These are phyloP conservation scores for Ganoderma lingzhi DNA, from an alignment of 1,284 basidiomycete species.

Conservation along the genomic window DNA sequence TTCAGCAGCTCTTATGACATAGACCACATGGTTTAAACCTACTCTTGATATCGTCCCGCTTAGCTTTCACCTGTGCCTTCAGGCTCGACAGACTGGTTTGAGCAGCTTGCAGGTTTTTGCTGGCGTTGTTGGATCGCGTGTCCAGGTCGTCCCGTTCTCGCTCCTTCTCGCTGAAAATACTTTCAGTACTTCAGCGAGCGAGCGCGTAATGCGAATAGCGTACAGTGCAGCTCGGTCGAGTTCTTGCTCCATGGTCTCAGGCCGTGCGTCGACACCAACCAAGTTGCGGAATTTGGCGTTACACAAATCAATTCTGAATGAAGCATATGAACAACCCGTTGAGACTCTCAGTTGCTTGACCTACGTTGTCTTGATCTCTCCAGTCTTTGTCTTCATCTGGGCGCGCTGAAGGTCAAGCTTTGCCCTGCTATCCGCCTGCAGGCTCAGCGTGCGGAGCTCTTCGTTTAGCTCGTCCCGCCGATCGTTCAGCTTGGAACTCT, in stretches of 20 bases:
- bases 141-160: slow-evolving; percentile 67
- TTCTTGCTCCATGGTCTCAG: slow-evolving; percentile 77
- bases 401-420: slow-evolving; percentile 80
- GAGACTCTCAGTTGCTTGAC: slow-evolving; percentile 37
- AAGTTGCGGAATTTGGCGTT: slow-evolving; percentile 71
- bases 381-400: slow-evolving; percentile 71
- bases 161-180: slow-evolving; percentile 67
- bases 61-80: slow-evolving; percentile 67
- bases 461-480: slow-evolving; percentile 74
- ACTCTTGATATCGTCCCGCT: slow-evolving; percentile 73
- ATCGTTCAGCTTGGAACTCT: slow-evolving; percentile 72
- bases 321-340: slow-evolving; percentile 3
- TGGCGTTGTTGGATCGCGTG: slow-evolving; percentile 54
- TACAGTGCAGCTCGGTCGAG: slow-evolving; percentile 68
- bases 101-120: slow-evolving; percentile 64
- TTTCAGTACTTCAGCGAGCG: background rate
- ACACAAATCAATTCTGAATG: slow-evolving; percentile 65
- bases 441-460: slow-evolving; percentile 79
- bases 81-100: slow-evolving; percentile 69
- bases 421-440: slow-evolving; percentile 87
- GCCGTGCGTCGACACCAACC: slow-evolving; percentile 63
- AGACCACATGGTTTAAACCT: slow-evolving; percentile 26
- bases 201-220: slow-evolving; percentile 33
- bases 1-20: background rate
- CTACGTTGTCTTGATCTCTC: slow-evolving; percentile 74